Evolutionary conservation across 257 asterid genomes (phyloP), one percentile per base, ranked within the genome.

Genomic region (Handroanthus guayacan): DNA sequence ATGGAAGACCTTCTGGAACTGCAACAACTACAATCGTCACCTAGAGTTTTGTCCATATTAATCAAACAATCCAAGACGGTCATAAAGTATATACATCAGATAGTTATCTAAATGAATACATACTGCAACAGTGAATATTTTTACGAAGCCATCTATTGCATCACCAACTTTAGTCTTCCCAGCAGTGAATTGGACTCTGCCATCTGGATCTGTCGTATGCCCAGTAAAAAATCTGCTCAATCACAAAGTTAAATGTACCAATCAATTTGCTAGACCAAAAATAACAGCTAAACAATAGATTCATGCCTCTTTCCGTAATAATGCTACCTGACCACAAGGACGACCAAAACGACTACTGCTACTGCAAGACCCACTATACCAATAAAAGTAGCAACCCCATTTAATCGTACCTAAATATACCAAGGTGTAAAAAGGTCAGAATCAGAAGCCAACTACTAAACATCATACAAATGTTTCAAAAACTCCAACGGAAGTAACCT

Each of bases 1-100:
- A 85, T 50, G 99, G 97, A 82, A 95, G 98, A 41, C 98, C 99
- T 87, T 95, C 97, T 16, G 98, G 99, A 66, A 92, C 98, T 1
- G 99, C 99, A 81, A 92, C 98, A 51, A 95, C 97, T 52, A 95
- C 98, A 71, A 92, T 92, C 48, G 97, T 89, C 66, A 95, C 99
- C 99, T 95, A 74, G 64, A 81, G 64, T 62, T 77, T 69, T 62
- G 44, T 52, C 9, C 54, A 44, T 11, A 67, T 77, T 38, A 71
- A 69, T 45, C 66, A 69, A 25, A 69, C 45, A 75, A 43, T 20
- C 72, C 74, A 75, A 73, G 73, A 76, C 62, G 71, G 45, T 54
- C 65, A 62, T 51, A 25, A 41, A 8, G 45, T 41, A 41, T 25
- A 25, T 25, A 25, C 31, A 25, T 41, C 45, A 47, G 6, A 62